Evolutionary conservation across 305 asterid species (phyloP).

Genomic region (Ajuga reptans): DNA sequence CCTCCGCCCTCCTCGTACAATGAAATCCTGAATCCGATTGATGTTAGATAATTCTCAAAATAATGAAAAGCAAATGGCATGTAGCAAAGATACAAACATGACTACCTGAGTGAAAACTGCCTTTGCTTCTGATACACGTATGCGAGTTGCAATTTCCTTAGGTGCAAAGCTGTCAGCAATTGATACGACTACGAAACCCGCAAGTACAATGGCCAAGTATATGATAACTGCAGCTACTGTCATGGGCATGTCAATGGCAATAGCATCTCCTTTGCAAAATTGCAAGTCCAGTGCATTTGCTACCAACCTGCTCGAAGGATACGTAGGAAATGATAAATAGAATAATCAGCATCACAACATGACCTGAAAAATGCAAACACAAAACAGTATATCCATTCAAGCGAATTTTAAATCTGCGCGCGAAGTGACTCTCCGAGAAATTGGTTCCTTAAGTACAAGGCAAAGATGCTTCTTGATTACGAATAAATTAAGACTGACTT

Average conservation of each 20-base stretch:
- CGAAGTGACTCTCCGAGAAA: neutral
- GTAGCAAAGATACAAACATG: too few relatives aligned
- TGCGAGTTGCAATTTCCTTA: constrained; percentile 75
- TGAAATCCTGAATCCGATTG: constrained; percentile 55
- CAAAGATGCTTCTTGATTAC: constrained; percentile 8
- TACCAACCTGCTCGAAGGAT: constrained; percentile 53
- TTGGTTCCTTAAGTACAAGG: neutral
- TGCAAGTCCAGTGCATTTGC: constrained; percentile 68
- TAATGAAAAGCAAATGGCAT: neutral
- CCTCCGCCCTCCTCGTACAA: constrained; percentile 71
- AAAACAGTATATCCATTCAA: neutral
- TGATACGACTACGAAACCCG: constrained; percentile 80
- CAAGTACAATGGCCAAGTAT: constrained; percentile 75
- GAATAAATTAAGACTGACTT: neutral
- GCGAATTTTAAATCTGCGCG: neutral
- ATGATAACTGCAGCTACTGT: constrained; percentile 63
- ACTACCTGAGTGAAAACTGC: constrained; percentile 84
- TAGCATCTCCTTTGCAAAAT: constrained; percentile 77
- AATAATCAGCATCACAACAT: neutral
- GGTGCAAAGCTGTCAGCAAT: constrained; percentile 98
- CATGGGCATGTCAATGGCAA: constrained; percentile 98
- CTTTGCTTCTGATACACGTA: constrained; percentile 70
- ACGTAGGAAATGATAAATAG: neutral
- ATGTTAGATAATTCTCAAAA: constrained; percentile 22
- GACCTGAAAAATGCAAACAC: too few relatives aligned